These are phyloP conservation scores for Aspergillus intermedius DNA, from an alignment of 2,329 filamentous ascomycete genomes.

Conservation along the genomic window DNA sequence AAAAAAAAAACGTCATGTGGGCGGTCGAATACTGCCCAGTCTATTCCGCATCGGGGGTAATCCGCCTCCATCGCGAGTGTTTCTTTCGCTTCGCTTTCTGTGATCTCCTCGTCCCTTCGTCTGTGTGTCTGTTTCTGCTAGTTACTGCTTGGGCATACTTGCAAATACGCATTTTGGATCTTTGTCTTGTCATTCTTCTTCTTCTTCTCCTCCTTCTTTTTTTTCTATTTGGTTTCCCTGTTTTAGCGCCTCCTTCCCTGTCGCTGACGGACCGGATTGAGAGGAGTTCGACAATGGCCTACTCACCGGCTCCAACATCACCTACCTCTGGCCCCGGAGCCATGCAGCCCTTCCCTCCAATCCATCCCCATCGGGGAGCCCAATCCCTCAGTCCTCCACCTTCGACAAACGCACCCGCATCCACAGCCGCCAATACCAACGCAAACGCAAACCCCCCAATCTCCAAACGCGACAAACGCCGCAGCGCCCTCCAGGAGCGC, in stretches of 20 bases:
- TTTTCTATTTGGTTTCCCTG: not conserved
- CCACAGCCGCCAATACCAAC: conserved; percentile 18
- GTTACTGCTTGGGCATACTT: not conserved
- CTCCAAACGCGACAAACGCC: conserved; percentile 86
- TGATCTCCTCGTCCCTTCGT: not conserved
- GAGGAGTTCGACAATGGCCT: conserved; percentile 10
- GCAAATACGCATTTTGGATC: not conserved
- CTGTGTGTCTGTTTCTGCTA: not conserved
- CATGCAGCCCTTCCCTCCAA: conserved; percentile 5
- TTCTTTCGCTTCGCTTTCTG: conserved; percentile 7
- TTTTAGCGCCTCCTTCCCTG: not conserved
- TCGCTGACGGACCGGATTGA: not conserved
- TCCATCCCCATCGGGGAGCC: not conserved
- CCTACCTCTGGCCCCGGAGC: conserved; percentile 10
- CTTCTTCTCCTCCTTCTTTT: no score
- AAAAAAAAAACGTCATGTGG: conserved; percentile 1
- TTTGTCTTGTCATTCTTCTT: not conserved
- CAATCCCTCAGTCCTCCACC: not conserved
- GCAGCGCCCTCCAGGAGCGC: conserved; percentile 73
- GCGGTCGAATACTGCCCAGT: conserved; percentile 12
- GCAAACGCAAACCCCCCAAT: conserved; percentile 31
- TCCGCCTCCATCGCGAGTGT: conserved; percentile 14
- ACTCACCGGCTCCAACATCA: conserved; percentile 15
- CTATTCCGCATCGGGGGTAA: conserved; percentile 15
- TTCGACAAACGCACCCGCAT: not conserved